Percentiles rank a stretch among this genome's conserved stretches.
Evolutionary conservation across 441 rosid species (phyloP).

Genomic region (Geranium incanum): DNA sequence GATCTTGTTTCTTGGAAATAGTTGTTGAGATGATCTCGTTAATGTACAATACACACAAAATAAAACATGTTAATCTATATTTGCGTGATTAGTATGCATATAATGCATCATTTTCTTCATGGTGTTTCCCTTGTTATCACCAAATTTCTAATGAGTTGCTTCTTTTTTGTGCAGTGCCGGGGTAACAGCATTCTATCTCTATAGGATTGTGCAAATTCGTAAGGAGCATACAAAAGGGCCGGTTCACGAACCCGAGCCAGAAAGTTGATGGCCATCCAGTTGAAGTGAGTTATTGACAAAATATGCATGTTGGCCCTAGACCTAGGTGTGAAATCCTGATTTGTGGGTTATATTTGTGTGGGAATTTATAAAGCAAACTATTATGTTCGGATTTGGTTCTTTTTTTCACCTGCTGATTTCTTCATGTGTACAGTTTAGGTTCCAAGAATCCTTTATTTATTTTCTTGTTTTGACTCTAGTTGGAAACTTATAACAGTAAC

Average conservation of each 20-base stretch:
- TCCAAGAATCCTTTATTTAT: neutral
- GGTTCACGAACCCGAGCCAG: constrained; percentile 33
- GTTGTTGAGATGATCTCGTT: neutral
- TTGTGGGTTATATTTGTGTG: neutral
- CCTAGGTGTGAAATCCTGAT: neutral
- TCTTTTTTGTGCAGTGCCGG: constrained; percentile 49
- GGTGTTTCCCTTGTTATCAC: neutral
- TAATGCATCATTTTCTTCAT: neutral
- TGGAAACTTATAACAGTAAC: too few relatives aligned
- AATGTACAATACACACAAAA: neutral
- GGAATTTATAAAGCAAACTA: neutral
- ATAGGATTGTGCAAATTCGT: constrained; percentile 35
- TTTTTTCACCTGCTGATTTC: neutral
- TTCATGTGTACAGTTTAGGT: neutral
- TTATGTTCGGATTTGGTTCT: neutral
- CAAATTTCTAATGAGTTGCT: neutral
- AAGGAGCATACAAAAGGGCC: constrained; percentile 26
- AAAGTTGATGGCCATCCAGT: constrained; percentile 20
- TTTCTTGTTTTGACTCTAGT: neutral
- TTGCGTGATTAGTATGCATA: neutral
- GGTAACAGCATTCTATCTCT: constrained; percentile 53
- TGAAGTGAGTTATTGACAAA: neutral
- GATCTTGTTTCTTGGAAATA: neutral
- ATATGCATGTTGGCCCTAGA: neutral
- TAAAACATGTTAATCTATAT: neutral